Evolutionary conservation across 1,284 basidiomycete genomes (phyloP), one percentile per base, ranked within the genome.

Genomic region (Marasmius tenuissimus): DNA sequence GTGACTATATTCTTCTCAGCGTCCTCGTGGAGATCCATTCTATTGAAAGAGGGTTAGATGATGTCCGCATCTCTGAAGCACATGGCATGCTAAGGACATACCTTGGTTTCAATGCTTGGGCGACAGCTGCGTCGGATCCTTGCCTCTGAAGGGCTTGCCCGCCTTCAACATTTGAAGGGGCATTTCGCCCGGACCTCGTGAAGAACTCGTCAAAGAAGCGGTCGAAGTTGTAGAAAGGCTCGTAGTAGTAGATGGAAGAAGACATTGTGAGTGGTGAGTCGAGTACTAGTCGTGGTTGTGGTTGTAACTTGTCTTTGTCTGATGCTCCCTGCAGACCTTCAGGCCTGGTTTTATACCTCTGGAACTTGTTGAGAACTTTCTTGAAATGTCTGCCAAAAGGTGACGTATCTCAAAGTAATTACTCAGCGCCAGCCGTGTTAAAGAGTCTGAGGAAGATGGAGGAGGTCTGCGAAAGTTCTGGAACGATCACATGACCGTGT

Each of bases 21-120:
- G 47, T 68, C 56, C 45, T 66, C 66, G 48, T 68, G 66, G 16
- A 68, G 52, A 51, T 68, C 65, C 66, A 68, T 66, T 52, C 66
- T 67, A 42, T 39, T 47, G 3, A 49, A 54, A 27, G 22, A 52
- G 14, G 42, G 40, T 40, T n/a, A 58, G 20, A 38, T 11, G 20
- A 16, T 22, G 18, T 9, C 18, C 35, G 12, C 14, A 38, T 18
- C 12, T 1, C 11, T 3, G 34, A 22, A 7, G 39, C 10, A 10
- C 5, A 47, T 16, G 16, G n/a, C n/a, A 2, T 42, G 27, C 27
- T 27, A 27, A 27, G 22, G 20, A 53, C 56, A 34, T 45, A 59
- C 61, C 47, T 61, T 20, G 59, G 59, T 14, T 54, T 65, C 38
- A 62, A 52, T 48, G 49, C 45, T 48, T 58, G 55, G 16, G 50